phyloP scores from a whole-genome alignment of 495 filamentous ascomycete species.

The Penicillium lividum region DNA sequence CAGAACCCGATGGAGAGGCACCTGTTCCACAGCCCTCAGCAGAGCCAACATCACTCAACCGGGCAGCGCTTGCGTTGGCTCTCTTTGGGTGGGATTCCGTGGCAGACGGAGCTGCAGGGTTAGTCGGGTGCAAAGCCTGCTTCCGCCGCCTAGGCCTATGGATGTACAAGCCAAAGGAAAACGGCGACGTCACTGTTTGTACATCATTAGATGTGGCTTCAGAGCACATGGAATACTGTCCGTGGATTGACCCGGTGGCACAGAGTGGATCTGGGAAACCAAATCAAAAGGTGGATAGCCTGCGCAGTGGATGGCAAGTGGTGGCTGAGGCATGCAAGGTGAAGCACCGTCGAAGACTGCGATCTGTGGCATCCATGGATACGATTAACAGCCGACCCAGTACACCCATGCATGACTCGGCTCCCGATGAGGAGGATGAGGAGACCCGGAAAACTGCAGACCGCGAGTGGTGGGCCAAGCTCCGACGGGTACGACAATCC shows the following conservation, averaged over 20 bases:
- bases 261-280: constrained; percentile 52
- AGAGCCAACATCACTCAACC: constrained; percentile 47
- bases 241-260: constrained; percentile 65
- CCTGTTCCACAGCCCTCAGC: constrained; percentile 9
- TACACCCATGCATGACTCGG: constrained; percentile 22
- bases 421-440: constrained; percentile 31
- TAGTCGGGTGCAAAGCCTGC: constrained; percentile 80
- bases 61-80: constrained; percentile 70
- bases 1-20: constrained; percentile 7
- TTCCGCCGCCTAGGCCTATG: constrained; percentile 89
- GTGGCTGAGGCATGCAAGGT: constrained; percentile 42
- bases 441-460: constrained; percentile 46
- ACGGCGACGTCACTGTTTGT: constrained; percentile 59
- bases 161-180: constrained; percentile 73
- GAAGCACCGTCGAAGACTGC: constrained; percentile 39
- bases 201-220: constrained; percentile 61
- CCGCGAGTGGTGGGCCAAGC: constrained; percentile 54
- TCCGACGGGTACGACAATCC: constrained; percentile 50
- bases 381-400: constrained; percentile 27
- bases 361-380: constrained; percentile 30
- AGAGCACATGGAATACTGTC: constrained; percentile 80
- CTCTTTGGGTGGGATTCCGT: constrained; percentile 85
- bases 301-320: constrained; percentile 50
- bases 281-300: constrained; percentile 31
- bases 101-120: constrained; percentile 61